Evolutionary conservation across 169 alveolate genomes (phyloP).

Genomic region (Eimeria tenella): DNA sequence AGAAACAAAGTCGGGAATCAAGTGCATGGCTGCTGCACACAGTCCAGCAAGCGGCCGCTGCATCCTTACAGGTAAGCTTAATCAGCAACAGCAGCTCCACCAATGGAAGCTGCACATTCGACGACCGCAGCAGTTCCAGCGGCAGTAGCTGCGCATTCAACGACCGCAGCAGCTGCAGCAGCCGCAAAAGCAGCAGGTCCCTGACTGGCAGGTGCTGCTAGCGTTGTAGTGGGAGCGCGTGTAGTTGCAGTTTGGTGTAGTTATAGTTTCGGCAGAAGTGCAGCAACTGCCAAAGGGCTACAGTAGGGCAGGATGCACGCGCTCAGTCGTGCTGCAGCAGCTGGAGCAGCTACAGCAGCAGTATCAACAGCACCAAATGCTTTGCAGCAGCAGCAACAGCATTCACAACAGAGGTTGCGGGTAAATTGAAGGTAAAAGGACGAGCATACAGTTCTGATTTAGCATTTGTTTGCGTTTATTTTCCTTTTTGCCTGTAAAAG

Average conservation of each 20-base stretch:
- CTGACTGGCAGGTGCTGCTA: too few species aligned
- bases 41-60: conserved; percentile 6
- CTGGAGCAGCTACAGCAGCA: background rate
- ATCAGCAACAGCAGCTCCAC: too few species aligned
- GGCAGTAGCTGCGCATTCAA: background rate
- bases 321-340: background rate
- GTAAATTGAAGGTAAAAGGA: too few species aligned
- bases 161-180: background rate
- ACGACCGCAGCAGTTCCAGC: background rate
- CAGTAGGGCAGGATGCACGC: too few species aligned
- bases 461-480: too few species aligned
- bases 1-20: background rate
- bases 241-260: too few species aligned
- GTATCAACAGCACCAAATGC: background rate
- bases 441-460: too few species aligned
- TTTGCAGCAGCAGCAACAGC: background rate
- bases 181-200: background rate
- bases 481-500: background rate
- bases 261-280: too few species aligned
- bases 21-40: conserved; percentile 20
- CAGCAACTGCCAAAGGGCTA: too few species aligned
- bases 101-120: background rate
- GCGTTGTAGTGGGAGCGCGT: too few species aligned
- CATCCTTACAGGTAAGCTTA: background rate
- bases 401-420: background rate